These are phyloP conservation scores for Passiflora organensis DNA, from an alignment of 345 rosid species.

Conservation along the genomic window DNA sequence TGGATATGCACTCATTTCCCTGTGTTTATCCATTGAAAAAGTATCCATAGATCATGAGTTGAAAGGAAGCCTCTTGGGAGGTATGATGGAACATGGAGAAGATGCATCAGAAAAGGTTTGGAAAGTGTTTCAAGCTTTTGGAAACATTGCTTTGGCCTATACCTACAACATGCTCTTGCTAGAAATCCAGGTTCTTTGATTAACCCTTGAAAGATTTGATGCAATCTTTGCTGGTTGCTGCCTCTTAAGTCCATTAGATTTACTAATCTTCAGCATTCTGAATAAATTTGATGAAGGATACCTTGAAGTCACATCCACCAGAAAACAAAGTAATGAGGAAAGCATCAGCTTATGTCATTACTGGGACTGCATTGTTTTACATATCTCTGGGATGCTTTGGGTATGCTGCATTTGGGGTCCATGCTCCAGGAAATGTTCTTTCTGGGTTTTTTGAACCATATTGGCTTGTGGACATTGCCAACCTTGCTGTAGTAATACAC, in stretches of 20 bases:
- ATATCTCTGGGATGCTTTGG: constrained; percentile 29
- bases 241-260: too few species aligned
- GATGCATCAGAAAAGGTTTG: constrained; percentile 31
- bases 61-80: constrained; percentile 15
- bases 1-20: constrained; percentile 15
- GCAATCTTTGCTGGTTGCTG: not conserved
- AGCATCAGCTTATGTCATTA: constrained; percentile 17
- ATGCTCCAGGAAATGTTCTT: constrained; percentile 36
- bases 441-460: constrained; percentile 29
- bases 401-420: constrained; percentile 41
- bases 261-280: not conserved
- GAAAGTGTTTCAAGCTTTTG: constrained; percentile 47
- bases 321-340: constrained; percentile 40
- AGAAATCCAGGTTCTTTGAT: constrained; percentile 28
- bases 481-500: constrained; percentile 33
- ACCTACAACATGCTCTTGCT: constrained; percentile 28
- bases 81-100: not conserved
- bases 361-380: constrained; percentile 29
- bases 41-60: constrained; percentile 4
- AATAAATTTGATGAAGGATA: constrained; percentile 22
- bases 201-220: too few species aligned
- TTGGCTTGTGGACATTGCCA: constrained; percentile 43
- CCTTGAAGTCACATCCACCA: constrained; percentile 34
- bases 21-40: constrained; percentile 12
- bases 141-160: constrained; percentile 47